Percentiles rank a stretch among this genome's conserved stretches.
Conservation (phyloP, 495 filamentous ascomycete genomes). For the Neurospora sp. region DNA sequence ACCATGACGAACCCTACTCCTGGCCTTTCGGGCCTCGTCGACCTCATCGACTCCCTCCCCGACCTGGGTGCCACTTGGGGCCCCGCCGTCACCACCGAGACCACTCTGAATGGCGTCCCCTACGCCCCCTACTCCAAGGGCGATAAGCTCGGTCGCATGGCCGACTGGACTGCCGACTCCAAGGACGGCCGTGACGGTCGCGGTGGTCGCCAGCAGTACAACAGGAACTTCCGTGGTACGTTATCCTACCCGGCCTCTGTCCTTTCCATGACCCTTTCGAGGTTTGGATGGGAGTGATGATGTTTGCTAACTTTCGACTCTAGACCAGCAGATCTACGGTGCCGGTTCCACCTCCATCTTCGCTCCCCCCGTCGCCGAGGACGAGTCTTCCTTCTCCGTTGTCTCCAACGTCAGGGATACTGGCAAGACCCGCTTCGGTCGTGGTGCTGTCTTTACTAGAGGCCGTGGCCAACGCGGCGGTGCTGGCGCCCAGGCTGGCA, state of each 20-base stretch:
- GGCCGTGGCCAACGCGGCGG: constrained; percentile 73
- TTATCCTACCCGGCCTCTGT: constrained; percentile 1
- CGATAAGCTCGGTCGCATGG: constrained; percentile 98
- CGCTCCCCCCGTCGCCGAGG: constrained; percentile 80
- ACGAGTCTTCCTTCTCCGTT: constrained; percentile 95
- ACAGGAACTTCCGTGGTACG: constrained; percentile 83
- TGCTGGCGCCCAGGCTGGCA: constrained; percentile 48
- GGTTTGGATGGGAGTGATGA: background rate
- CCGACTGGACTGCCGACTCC: constrained; percentile 92
- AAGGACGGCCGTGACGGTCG: constrained; percentile 72
- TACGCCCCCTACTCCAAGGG: constrained; percentile 97
- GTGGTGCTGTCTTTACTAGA: constrained; percentile 77
- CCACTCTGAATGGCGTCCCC: constrained; percentile 83
- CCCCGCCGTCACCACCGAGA: constrained; percentile 67
- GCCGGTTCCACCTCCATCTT: constrained; percentile 81
- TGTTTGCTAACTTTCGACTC: background rate
- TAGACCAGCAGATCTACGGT: constrained; percentile 95
- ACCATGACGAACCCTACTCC: constrained; percentile 18
- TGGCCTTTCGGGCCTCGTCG: constrained; percentile 32
- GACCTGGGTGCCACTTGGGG: constrained; percentile 70
- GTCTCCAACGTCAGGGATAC: constrained; percentile 87
- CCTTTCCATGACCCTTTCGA: background rate
- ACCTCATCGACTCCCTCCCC: constrained; percentile 48
- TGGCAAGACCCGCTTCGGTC: constrained; percentile 76
- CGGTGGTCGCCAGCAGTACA: constrained; percentile 76